Base-by-base conservation (phyloP, 192 early-diverging fungal species). In the Coemansia sp. region DNA sequence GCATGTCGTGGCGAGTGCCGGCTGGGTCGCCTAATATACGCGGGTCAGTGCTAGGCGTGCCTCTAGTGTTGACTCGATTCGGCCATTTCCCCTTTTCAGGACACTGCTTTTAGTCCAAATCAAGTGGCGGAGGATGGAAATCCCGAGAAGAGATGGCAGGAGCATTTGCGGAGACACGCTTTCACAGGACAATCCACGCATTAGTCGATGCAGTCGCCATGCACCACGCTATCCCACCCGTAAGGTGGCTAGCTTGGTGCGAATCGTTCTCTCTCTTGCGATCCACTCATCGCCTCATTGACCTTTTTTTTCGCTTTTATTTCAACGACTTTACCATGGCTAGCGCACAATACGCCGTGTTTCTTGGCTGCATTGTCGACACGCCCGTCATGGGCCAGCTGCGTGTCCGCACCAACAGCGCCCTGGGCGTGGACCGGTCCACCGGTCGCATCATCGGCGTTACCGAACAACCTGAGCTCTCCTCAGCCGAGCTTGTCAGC, bases 371-470 rank as follows among this genome's bases (percentile, higher is more conserved):
- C 12, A 64, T 92, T 16, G 83, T 89, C 39, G 90, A 92, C 73
- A 88, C 90, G 12, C 70, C 87, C 1, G 76, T 85, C 7, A 63
- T 90, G 10, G 74, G 76, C 16, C 62, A 89, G 41, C 83, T 97
- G 25, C 88, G 91, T 55, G 84, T 91, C 62, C 78, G 92, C 25
- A 57, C 81, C 16, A 80, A 85, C 52, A 88, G 84, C 38, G 79
- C 91, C 0, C 62, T 95, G 12, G 90, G 90, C 34, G 83, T 97
- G 14, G 78, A 88, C 55, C 62, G 61, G 43, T 41, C 47, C 3
- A 75, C 66, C 20, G 93, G 93, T 28, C 85, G 76, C 55, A 95
- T 97, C 47, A 83, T 77, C 13, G 84, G 87, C 68, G 26, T 90
- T 7, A 83, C 66, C 3, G 59, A 61, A 18, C 45, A 66, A 25